Percentiles rank a stretch among this genome's conserved stretches.
phyloP scores from a whole-genome alignment of 176 grass and related monocot genomes.

The Coix lacrymajobi region DNA sequence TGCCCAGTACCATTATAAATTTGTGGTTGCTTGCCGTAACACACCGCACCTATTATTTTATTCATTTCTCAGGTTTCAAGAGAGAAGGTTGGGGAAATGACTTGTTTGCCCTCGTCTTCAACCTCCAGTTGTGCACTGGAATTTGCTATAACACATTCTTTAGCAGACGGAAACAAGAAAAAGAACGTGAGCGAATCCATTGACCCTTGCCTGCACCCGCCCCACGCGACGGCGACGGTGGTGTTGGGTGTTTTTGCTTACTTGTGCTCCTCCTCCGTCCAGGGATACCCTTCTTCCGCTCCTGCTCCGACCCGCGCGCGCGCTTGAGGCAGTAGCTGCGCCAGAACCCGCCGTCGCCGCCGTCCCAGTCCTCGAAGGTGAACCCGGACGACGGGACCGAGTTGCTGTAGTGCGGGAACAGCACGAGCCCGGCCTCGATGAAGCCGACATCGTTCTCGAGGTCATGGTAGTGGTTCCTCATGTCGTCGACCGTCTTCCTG shows the following conservation, averaged over 20 bases:
- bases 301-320: conserved; percentile 51
- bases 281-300: conserved; percentile 95
- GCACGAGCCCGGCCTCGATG: conserved; percentile 84
- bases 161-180: not conserved
- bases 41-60: too few species aligned
- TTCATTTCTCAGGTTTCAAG: too few species aligned
- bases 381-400: conserved; percentile 39
- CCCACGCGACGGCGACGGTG: not conserved
- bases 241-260: conserved; percentile 31
- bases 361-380: conserved; percentile 41
- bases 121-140: too few species aligned
- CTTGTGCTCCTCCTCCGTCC: conserved; percentile 98
- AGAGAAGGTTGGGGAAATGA: too few species aligned
- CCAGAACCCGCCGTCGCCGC: conserved; percentile 34
- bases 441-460: conserved; percentile 78
- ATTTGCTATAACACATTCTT: too few species aligned
- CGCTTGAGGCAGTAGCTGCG: conserved; percentile 66
- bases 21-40: too few species aligned
- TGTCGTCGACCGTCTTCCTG: conserved; percentile 58
- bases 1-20: too few species aligned
- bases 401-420: conserved; percentile 60
- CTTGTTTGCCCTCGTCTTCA: too few species aligned
- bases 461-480: conserved; percentile 65
- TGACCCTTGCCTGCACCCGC: too few species aligned
- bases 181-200: not conserved